Evolutionary conservation across 2,329 filamentous ascomycete genomes (phyloP), one percentile per base, ranked within the genome.

Genomic region (Fusarium oxysporum): DNA sequence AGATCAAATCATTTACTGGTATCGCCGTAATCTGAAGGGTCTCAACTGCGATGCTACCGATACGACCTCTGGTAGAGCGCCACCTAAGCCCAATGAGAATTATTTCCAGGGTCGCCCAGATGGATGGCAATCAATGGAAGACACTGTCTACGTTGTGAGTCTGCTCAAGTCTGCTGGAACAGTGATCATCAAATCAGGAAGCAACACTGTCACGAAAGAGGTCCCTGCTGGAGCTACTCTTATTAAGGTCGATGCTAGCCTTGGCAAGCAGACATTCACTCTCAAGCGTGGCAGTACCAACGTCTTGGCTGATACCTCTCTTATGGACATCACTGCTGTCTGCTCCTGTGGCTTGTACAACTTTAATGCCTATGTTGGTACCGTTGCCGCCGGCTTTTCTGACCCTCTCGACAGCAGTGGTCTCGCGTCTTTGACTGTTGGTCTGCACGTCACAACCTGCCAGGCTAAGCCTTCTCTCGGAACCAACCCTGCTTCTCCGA

Each of bases 1-100:
- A 16, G 87, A 89, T 28, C 82, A 86, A 77, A 76, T 89, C 19
- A 79, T 87, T 37, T 89, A 89, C 80, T 89, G 87, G 87, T 89
- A 88, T 78, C 83, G 87, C 3, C 86, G 86, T 5, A 87, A 84
- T 3, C 83, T 83, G 2, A 84, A 82, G 67, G 65, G 71, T 16
- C 74, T 86, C 38, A 76, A 87, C 76, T 89, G 87, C 77, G 86
- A 87, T 65, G 76, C 83, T 10, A 89, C 87, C 19, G 87, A 89
- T 72, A 88, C 85, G 2, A 87, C 85, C 1, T 82, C 84, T 70
- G 82, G 65, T 19, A 59, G 80, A 25, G 78, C 78, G 16, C 82
- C 84, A 37, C 82, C 85, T 73, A 85, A 86, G 64, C 76, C 72
- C 25, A 85, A 80, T 11, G 86, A 85, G 8, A 87, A 88, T 75